Conservation (phyloP, 257 asterid species). For the Paraleonurus japonicus region DNA sequence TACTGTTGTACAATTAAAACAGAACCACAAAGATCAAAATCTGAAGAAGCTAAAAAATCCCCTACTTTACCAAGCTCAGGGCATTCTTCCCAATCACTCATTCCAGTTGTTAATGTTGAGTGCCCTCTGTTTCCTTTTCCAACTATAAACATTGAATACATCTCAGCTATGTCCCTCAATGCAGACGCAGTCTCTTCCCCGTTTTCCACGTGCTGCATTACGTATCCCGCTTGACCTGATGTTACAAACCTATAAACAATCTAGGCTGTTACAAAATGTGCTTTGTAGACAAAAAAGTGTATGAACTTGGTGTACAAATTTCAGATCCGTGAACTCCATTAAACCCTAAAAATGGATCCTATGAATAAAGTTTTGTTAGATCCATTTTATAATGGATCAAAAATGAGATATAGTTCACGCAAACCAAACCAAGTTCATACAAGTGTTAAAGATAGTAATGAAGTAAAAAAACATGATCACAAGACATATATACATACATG, state of each 20-base stretch:
- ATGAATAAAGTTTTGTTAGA: no score
- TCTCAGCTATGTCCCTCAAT: conserved; percentile 86
- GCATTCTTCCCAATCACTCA: conserved; percentile 99
- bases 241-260: conserved; percentile 62
- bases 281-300: no score
- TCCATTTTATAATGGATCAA: no score
- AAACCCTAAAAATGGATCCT: no score
- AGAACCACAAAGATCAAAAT: conserved; percentile 83
- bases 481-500: no score
- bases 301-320: no score
- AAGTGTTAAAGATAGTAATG: background rate
- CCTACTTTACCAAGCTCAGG: conserved; percentile 98
- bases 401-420: no score
- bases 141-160: conserved; percentile 88
- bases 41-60: conserved; percentile 92
- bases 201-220: conserved; percentile 77
- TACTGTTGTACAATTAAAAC: conserved; percentile 84
- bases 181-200: conserved; percentile 81
- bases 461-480: background rate
- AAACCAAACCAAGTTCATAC: no score
- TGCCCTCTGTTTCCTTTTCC: conserved; percentile 81
- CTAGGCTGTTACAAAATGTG: background rate
- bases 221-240: conserved; percentile 88
- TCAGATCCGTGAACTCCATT: no score
- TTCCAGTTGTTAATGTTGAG: conserved; percentile 64